Conservation (phyloP, 768 basidiomycete species). For the Boletellus ananiceps region DNA sequence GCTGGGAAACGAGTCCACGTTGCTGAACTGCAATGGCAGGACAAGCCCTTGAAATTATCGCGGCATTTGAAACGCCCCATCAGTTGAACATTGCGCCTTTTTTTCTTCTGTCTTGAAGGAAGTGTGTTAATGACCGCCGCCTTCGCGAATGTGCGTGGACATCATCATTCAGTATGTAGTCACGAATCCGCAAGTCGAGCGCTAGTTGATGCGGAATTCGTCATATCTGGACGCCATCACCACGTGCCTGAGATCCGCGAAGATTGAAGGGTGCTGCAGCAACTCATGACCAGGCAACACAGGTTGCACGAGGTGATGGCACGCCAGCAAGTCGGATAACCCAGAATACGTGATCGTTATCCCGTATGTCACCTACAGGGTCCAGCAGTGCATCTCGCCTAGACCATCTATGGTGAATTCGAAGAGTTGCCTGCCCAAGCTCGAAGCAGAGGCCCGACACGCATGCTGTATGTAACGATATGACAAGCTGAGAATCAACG, state of each 20-base stretch:
- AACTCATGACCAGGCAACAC: constrained; percentile 2
- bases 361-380: not conserved
- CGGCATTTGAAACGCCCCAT: not conserved
- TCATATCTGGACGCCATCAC: constrained; percentile 1
- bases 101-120: not conserved
- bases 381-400: not conserved
- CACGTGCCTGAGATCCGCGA: constrained; percentile 7
- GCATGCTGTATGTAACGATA: not conserved
- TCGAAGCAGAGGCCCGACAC: not conserved
- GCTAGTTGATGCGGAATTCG: not conserved
- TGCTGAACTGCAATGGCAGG: not conserved
- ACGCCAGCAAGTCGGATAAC: not conserved
- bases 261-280: not conserved
- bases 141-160: constrained; percentile 1
- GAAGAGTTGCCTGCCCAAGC: constrained; percentile 2
- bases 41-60: not conserved
- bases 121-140: constrained; percentile 9
- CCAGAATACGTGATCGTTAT: not conserved
- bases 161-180: not conserved
- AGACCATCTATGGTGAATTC: not conserved
- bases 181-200: not conserved
- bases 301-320: not conserved
- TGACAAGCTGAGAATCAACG: not conserved
- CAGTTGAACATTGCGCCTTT: not conserved
- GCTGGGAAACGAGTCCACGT: not conserved